phyloP scores from a whole-genome alignment of 1,139 yeast species.

The Geotrichum carabidarum region DNA sequence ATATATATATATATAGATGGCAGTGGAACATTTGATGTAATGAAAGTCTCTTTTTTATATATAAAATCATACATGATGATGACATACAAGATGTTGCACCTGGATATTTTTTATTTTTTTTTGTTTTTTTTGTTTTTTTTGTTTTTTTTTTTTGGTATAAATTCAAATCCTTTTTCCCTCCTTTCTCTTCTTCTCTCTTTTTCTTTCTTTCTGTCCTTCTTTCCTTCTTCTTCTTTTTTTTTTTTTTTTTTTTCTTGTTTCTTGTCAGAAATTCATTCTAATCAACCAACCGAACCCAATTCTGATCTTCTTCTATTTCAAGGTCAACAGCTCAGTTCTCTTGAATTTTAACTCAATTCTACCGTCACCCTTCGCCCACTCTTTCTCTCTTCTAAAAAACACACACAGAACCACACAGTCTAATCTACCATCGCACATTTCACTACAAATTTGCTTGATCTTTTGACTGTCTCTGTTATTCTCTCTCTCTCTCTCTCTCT shows the following conservation, averaged over 20 bases:
- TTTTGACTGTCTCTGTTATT: slow-evolving; percentile 18
- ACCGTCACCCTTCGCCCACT: too few species aligned
- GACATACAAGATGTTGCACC: not conserved
- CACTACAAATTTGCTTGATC: not conserved
- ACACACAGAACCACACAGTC: too few species aligned
- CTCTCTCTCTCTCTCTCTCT: slow-evolving; percentile 22
- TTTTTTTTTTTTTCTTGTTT: not conserved
- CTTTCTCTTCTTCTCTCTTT: not conserved
- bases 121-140: slow-evolving; percentile 4
- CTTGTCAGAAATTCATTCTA: not conserved
- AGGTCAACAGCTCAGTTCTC: too few species aligned
- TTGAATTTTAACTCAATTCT: too few species aligned
- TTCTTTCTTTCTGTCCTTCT: slow-evolving; percentile 8
- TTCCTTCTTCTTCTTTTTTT: not conserved
- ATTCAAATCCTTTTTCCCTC: not conserved
- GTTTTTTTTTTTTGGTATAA: not conserved
- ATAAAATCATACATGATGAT: not conserved
- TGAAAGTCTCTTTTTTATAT: not conserved
- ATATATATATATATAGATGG: too few species aligned
- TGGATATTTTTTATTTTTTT: slow-evolving; percentile 5
- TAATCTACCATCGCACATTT: too few species aligned
- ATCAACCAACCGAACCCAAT: too few species aligned
- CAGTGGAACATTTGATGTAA: not conserved
- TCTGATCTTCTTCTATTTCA: too few species aligned
- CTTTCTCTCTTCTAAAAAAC: too few species aligned